A percentile compares a stretch with the other conserved stretches of the same genome.
Conservation (phyloP, 176 grass and related monocot genomes). For the Aegilops longissima region DNA sequence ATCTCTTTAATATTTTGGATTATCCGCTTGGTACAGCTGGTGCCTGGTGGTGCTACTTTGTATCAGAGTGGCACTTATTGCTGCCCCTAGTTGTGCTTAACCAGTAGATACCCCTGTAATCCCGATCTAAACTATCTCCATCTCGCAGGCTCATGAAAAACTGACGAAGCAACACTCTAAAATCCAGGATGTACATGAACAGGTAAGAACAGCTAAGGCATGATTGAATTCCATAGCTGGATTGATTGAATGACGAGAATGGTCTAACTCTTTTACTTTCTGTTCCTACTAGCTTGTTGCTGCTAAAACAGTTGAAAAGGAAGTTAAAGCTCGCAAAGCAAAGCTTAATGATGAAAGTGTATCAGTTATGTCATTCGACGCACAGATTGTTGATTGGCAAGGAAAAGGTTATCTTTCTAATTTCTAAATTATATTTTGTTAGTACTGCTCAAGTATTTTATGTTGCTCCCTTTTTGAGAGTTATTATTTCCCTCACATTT, state of each 20-base stretch:
- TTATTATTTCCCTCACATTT: background rate
- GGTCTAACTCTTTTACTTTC: constrained; percentile 14
- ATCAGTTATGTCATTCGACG: constrained; percentile 42
- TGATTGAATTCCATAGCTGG: background rate
- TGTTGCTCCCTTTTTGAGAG: background rate
- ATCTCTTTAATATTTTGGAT: background rate
- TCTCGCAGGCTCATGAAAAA: constrained; percentile 70
- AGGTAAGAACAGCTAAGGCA: constrained; percentile 46
- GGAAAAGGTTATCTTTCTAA: too few relatives aligned
- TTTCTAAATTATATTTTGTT: background rate
- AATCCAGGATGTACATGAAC: constrained; percentile 67
- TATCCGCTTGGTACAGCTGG: background rate
- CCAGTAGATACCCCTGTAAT: background rate
- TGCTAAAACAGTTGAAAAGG: constrained; percentile 79
- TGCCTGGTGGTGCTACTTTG: background rate
- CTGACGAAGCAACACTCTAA: constrained; percentile 55
- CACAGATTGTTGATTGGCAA: constrained; percentile 64
- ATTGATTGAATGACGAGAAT: background rate
- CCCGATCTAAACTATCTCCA: constrained; percentile 8
- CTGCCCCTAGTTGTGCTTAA: constrained; percentile 10
- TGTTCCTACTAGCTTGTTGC: constrained; percentile 47
- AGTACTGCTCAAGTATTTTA: constrained; percentile 5
- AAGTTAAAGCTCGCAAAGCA: constrained; percentile 65
- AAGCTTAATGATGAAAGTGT: constrained; percentile 59
- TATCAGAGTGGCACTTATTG: background rate